Conservation (phyloP, 371 early-diverging fungal genomes). For the Mortierella sp. region DNA sequence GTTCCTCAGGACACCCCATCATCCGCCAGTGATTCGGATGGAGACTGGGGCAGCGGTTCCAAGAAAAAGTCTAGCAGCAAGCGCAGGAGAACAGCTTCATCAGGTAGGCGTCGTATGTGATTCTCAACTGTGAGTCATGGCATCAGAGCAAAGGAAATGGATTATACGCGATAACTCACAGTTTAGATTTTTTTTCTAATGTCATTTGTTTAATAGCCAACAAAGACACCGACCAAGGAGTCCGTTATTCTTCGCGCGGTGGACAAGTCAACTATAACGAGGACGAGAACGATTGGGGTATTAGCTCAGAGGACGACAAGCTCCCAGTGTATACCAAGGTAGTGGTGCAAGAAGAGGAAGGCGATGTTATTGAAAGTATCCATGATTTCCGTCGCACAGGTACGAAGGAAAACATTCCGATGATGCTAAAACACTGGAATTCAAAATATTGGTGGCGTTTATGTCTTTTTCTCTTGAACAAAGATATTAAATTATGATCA, state of each 20-base stretch:
- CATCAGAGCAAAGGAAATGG: background rate
- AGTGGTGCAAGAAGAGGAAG: conserved; percentile 63
- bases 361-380: conserved; percentile 76
- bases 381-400: conserved; percentile 67
- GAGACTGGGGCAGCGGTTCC: conserved; percentile 43
- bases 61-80: conserved; percentile 28
- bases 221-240: conserved; percentile 39
- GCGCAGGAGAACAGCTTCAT: conserved; percentile 25
- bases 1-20: conserved; percentile 45
- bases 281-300: conserved; percentile 57
- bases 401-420: background rate
- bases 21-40: conserved; percentile 52
- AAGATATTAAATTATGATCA: background rate
- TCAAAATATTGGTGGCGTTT: background rate
- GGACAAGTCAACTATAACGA: conserved; percentile 58
- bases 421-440: background rate
- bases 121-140: no score
- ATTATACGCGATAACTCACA: background rate
- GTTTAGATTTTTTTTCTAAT: background rate
- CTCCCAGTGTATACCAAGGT: conserved; percentile 43
- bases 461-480: background rate
- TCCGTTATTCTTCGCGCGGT: conserved; percentile 52
- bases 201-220: conserved; percentile 15
- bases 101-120: conserved; percentile 24
- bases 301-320: conserved; percentile 55